These are phyloP conservation scores for Metarhizium brunneum DNA, from an alignment of 2,329 filamentous ascomycete genomes.

Conservation along the genomic window DNA sequence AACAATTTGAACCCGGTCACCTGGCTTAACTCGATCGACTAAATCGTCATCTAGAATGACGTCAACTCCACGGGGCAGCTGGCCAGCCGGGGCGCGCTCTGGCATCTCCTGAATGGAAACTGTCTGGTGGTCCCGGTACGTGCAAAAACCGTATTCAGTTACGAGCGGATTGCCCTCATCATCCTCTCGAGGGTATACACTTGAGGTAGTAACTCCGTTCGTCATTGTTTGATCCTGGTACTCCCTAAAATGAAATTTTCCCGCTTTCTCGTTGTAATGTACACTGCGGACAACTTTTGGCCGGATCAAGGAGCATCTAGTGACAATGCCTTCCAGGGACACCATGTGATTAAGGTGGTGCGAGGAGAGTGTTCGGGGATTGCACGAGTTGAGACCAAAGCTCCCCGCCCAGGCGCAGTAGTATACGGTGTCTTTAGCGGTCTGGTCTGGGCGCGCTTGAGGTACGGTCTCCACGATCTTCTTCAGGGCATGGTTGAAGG, in stretches of 20 bases:
- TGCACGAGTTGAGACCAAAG: slow-evolving; percentile 91
- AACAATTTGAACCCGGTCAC: slow-evolving; percentile 93
- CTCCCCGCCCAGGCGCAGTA: slow-evolving; percentile 97
- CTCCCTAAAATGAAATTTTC: slow-evolving; percentile 79
- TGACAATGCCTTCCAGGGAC: slow-evolving; percentile 94
- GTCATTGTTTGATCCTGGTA: slow-evolving; percentile 98
- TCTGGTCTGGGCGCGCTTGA: slow-evolving; percentile 66
- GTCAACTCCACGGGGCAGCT: slow-evolving; percentile 90
- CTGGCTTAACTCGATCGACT: slow-evolving; percentile 89
- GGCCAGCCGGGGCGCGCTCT: slow-evolving; percentile 87
- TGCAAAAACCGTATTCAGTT: slow-evolving; percentile 94
- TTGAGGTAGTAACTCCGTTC: slow-evolving; percentile 77
- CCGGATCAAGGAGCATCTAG: slow-evolving; percentile 86
- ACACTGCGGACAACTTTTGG: slow-evolving; percentile 98
- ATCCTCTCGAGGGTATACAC: slow-evolving; percentile 90
- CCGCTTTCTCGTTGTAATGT: slow-evolving; percentile 83
- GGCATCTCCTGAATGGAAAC: slow-evolving; percentile 99
- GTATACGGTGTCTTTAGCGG: slow-evolving; percentile 71
- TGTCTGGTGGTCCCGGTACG: slow-evolving; percentile 92
- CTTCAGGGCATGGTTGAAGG: slow-evolving; percentile 86
- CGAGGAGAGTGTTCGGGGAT: slow-evolving; percentile 84
- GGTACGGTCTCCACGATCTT: slow-evolving; percentile 76
- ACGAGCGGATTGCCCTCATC: slow-evolving; percentile 85
- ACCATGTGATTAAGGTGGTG: slow-evolving; percentile 93
- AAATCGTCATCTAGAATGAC: slow-evolving; percentile 95